Evolutionary conservation across 805 yeast species (phyloP).

Genomic region (Metschnikowia matae): DNA sequence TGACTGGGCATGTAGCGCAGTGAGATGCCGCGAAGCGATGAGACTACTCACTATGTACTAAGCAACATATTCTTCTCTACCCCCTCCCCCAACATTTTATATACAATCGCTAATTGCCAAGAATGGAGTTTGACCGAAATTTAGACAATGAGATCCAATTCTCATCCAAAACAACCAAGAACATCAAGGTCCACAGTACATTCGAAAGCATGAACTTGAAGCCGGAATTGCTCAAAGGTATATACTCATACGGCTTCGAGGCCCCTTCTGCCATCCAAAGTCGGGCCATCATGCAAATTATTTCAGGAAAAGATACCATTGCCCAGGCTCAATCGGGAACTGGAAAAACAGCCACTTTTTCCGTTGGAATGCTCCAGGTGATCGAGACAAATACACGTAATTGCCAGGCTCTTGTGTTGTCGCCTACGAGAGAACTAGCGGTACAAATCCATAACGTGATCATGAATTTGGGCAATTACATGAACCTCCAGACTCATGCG

Average conservation of each 20-base stretch:
- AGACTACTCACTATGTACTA: not conserved
- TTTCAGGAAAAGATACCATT: slow-evolving; percentile 89
- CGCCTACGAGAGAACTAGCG: slow-evolving; percentile 97
- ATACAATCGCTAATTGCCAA: no score
- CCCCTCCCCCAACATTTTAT: no score
- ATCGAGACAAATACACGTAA: slow-evolving; percentile 70
- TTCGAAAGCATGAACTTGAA: slow-evolving; percentile 41
- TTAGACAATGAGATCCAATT: slow-evolving; percentile 55
- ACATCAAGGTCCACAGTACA: slow-evolving; percentile 49
- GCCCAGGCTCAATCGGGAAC: slow-evolving; percentile 99
- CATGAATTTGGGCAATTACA: slow-evolving; percentile 77
- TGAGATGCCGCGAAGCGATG: not conserved
- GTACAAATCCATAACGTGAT: slow-evolving; percentile 88
- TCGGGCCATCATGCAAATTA: slow-evolving; percentile 93
- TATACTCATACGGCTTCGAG: slow-evolving; percentile 90
- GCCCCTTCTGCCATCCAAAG: slow-evolving; percentile 96
- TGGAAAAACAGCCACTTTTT: slow-evolving; percentile 97
- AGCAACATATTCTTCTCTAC: not conserved
- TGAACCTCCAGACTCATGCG: slow-evolving; percentile 84
- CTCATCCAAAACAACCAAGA: slow-evolving; percentile 45
- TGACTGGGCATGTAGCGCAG: no score
- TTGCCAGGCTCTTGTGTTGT: slow-evolving; percentile 83
- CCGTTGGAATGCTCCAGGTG: slow-evolving; percentile 88
- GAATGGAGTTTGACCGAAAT: slow-evolving; percentile 52
- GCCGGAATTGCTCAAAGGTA: slow-evolving; percentile 44